Evolutionary conservation across 192 early-diverging fungal species (phyloP).

Genomic region (Bifiguratus adelaidae): DNA sequence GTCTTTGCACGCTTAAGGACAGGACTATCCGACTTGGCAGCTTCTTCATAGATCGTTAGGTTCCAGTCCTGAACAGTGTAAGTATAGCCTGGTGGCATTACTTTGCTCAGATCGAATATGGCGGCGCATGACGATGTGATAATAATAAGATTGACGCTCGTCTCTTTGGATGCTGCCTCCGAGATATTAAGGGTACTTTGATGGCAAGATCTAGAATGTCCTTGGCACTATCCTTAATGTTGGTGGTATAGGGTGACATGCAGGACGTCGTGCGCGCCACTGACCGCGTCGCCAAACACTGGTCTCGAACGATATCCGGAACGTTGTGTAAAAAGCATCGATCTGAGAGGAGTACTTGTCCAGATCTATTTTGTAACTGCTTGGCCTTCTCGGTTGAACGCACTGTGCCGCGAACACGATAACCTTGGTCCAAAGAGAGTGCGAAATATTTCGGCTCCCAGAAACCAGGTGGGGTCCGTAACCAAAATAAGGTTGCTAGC

Average conservation of each 20-base stretch:
- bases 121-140: slow-evolving; percentile 3
- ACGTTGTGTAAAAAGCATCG: too few relatives aligned
- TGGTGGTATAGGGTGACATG: too few relatives aligned
- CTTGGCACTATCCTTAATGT: not conserved
- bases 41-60: too few relatives aligned
- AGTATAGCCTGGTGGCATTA: not conserved
- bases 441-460: not conserved
- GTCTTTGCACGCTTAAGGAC: too few relatives aligned
- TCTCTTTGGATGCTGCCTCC: not conserved
- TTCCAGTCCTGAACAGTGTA: slow-evolving; percentile 4
- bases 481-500: too few relatives aligned
- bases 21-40: too few relatives aligned
- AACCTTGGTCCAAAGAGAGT: not conserved
- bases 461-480: not conserved
- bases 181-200: not conserved
- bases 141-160: not conserved
- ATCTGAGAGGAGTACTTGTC: not conserved
- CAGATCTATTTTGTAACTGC: not conserved
- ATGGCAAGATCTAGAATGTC: not conserved
- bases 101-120: not conserved
- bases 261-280: not conserved
- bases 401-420: not conserved
- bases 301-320: not conserved
- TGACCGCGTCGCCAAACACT: not conserved
- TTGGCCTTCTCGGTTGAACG: not conserved